These are phyloP conservation scores for Mycena olivaceomarginata DNA, from an alignment of 768 basidiomycete species.

Conservation along the genomic window DNA sequence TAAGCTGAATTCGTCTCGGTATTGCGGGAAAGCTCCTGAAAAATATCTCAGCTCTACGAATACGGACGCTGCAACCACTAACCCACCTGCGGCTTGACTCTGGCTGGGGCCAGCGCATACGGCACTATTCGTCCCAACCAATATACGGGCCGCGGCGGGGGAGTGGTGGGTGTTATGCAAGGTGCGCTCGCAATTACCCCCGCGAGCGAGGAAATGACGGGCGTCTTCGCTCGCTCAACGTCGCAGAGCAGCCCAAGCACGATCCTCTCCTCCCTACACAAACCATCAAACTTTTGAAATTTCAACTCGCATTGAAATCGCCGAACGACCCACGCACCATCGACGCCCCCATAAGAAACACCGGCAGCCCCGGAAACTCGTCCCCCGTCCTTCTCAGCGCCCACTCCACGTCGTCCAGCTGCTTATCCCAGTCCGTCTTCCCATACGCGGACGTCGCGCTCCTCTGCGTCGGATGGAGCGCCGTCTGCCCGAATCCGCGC, in stretches of 20 bases:
- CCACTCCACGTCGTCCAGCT: slow-evolving; percentile 69
- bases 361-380: slow-evolving; percentile 52
- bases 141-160: slow-evolving; percentile 54
- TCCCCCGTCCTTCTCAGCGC: slow-evolving; percentile 58
- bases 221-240: slow-evolving; percentile 51
- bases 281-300: not conserved
- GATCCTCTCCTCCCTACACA: slow-evolving; percentile 64
- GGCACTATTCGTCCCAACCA: slow-evolving; percentile 49
- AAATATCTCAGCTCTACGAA: not conserved
- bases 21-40: slow-evolving; percentile 4
- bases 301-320: not conserved
- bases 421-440: slow-evolving; percentile 64
- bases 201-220: slow-evolving; percentile 54
- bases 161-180: slow-evolving; percentile 62
- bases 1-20: slow-evolving; percentile 55
- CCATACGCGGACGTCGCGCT: slow-evolving; percentile 60
- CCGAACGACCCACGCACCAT: slow-evolving; percentile 58
- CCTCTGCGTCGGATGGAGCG: slow-evolving; percentile 59
- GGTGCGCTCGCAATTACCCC: slow-evolving; percentile 69
- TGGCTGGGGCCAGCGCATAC: slow-evolving; percentile 14
- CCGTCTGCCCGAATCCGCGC: slow-evolving; percentile 74
- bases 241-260: slow-evolving; percentile 61
- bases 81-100: slow-evolving; percentile 30
- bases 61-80: not conserved
- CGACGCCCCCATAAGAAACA: slow-evolving; percentile 72